These are phyloP conservation scores for Agaricus blazei DNA, from an alignment of 768 basidiomycete genomes.

Conservation along the genomic window DNA sequence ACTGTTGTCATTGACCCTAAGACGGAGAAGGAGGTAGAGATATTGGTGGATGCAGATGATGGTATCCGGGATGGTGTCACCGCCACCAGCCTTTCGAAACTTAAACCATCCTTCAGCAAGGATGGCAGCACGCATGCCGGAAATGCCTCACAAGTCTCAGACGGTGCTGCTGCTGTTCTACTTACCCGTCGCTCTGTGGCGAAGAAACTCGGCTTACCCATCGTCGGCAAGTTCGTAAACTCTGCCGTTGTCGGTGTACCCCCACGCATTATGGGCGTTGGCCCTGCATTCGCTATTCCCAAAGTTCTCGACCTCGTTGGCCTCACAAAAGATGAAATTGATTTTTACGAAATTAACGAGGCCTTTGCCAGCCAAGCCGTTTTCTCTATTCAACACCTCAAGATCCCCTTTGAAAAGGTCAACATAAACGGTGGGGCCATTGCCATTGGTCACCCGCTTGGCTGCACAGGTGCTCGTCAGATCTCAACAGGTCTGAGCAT, in stretches of 20 bases:
- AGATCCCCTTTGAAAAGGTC: slow-evolving; percentile 72
- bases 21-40: slow-evolving; percentile 59
- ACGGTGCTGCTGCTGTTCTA: slow-evolving; percentile 88
- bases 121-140: slow-evolving; percentile 75
- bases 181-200: slow-evolving; percentile 78
- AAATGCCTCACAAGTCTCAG: slow-evolving; percentile 87
- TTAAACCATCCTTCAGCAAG: slow-evolving; percentile 83
- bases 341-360: slow-evolving; percentile 92
- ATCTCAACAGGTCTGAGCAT: slow-evolving; percentile 81
- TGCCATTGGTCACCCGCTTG: slow-evolving; percentile 85
- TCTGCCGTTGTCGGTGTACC: slow-evolving; percentile 74
- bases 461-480: slow-evolving; percentile 84
- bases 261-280: slow-evolving; percentile 87
- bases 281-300: slow-evolving; percentile 86
- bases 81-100: slow-evolving; percentile 66
- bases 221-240: slow-evolving; percentile 80
- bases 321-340: slow-evolving; percentile 64
- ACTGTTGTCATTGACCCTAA: slow-evolving; percentile 69
- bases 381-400: slow-evolving; percentile 63
- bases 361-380: slow-evolving; percentile 85
- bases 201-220: slow-evolving; percentile 76
- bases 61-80: slow-evolving; percentile 87
- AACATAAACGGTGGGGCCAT: slow-evolving; percentile 89
- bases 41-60: slow-evolving; percentile 77
- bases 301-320: slow-evolving; percentile 63